Conservation (phyloP, 2,329 filamentous ascomycete species). For the Incumbomyces lentus region DNA sequence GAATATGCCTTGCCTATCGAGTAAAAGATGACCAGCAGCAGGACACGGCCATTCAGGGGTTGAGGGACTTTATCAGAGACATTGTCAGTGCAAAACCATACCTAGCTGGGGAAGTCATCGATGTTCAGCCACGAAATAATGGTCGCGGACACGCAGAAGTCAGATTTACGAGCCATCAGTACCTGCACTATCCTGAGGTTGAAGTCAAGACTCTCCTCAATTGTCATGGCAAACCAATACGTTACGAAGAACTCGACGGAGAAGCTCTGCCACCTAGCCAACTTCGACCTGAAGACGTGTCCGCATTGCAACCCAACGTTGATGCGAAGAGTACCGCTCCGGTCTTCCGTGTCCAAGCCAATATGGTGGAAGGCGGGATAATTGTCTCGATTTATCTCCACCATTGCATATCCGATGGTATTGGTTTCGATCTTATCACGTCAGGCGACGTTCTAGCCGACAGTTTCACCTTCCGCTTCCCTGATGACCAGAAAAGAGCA, state of each 20-base stretch:
- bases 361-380: conserved; percentile 19
- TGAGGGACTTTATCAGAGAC: conserved; percentile 14
- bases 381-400: conserved; percentile 20
- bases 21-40: conserved; percentile 9
- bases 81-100: conserved; percentile 20
- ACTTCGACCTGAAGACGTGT: conserved; percentile 18
- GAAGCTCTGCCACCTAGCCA: conserved; percentile 14
- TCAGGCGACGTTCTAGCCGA: conserved; percentile 17
- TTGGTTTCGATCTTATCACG: conserved; percentile 15
- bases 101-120: conserved; percentile 18
- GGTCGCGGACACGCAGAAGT: conserved; percentile 15
- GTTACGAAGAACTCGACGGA: conserved; percentile 18
- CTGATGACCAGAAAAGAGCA: neutral
- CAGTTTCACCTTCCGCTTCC: conserved; percentile 13
- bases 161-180: conserved; percentile 17
- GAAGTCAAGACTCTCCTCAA: conserved; percentile 12
- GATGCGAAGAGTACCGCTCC: conserved; percentile 14
- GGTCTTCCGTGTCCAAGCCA: conserved; percentile 19
- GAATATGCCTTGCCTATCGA: conserved; percentile 19
- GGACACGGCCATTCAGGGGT: conserved; percentile 5
- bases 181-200: conserved; percentile 16
- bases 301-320: conserved; percentile 14
- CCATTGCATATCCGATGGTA: conserved; percentile 21
- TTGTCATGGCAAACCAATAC: conserved; percentile 12
- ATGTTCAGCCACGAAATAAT: conserved; percentile 8